Evolutionary conservation across 164 flowering plant genomes (phyloP), one percentile per base, ranked within the genome.

Genomic region (Vitis riparia): DNA sequence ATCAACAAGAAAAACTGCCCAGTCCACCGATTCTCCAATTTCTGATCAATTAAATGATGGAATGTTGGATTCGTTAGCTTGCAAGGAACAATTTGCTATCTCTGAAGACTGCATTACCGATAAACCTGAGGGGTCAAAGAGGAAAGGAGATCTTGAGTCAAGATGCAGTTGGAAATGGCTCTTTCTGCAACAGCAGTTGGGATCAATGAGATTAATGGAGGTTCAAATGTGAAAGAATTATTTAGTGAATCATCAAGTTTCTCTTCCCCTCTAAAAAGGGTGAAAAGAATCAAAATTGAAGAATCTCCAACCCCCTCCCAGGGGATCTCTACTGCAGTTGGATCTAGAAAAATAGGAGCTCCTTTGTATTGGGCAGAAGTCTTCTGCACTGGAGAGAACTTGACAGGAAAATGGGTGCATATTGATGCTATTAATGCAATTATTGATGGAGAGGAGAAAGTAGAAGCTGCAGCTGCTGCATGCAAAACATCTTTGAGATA

Each of bases 341-440:
- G 98, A 72, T 85, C 98, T 49, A 84, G 75, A 74, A 95, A 89
- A 85, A 84, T 77, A 37, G 98, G 94, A 15, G 80, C 96, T 76
- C 97, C 98, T 30, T 67, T 90, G 74, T 85, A 78, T 75, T 95
- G 99, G 99, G 98, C 97, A 65, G 99, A 95, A 82, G 92, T 95
- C 61, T 91, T 84, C 68, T 93, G 96, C 70, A 76, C 76, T 77
- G 93, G 93, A 58, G 99, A 91, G 73, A 89, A 91, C 76, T 73
- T 83, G 82, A 84, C 93, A 8, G 99, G 99, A 66, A 95, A 81
- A 75, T 95, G 99, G 99, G 93, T 95, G 68, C 99, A 95, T 83
- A 80, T 93, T 68, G 99, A 95, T 88, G 91, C 87, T 78, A 89
- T 85, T 62, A 91, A 93, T 88, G 79, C 80, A 55, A 81, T 89